phyloP scores from a whole-genome alignment of 805 yeast species.

The Teunomyces lycoperdinae region DNA sequence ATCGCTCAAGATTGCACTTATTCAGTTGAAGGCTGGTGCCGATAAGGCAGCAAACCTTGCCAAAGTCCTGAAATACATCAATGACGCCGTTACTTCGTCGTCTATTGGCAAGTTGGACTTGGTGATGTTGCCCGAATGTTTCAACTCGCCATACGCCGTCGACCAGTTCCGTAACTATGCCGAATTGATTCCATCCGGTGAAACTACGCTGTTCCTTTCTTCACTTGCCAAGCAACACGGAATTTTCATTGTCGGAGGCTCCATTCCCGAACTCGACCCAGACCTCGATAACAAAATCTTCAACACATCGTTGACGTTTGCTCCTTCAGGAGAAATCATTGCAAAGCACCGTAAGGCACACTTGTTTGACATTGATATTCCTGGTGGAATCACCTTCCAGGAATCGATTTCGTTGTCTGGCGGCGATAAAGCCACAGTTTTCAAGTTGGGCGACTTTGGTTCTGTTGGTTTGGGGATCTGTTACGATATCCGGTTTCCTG shows the following conservation, averaged over 20 bases:
- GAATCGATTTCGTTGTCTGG: conserved; percentile 75
- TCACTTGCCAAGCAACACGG: conserved; percentile 61
- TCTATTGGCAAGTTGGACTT: conserved; percentile 50
- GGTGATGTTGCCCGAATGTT: conserved; percentile 90
- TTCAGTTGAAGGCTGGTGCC: conserved; percentile 79
- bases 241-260: conserved; percentile 81
- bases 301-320: conserved; percentile 49
- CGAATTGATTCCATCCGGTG: conserved; percentile 78
- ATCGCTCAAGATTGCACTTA: conserved; percentile 72
- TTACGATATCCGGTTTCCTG: conserved; percentile 80
- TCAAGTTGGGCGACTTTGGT: conserved; percentile 61
- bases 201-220: conserved; percentile 59
- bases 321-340: conserved; percentile 68
- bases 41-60: conserved; percentile 76
- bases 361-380: conserved; percentile 88
- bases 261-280: conserved; percentile 73
- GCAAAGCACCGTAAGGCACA: conserved; percentile 92
- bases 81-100: conserved; percentile 50
- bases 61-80: conserved; percentile 62
- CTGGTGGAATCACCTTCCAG: conserved; percentile 83
- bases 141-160: conserved; percentile 93
- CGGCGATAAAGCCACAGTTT: conserved; percentile 80
- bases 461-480: conserved; percentile 83
- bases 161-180: conserved; percentile 84
- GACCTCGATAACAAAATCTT: conserved; percentile 45